Evolutionary conservation across 2,329 filamentous ascomycete genomes (phyloP).

Genomic region (Cladosporium sp.): DNA sequence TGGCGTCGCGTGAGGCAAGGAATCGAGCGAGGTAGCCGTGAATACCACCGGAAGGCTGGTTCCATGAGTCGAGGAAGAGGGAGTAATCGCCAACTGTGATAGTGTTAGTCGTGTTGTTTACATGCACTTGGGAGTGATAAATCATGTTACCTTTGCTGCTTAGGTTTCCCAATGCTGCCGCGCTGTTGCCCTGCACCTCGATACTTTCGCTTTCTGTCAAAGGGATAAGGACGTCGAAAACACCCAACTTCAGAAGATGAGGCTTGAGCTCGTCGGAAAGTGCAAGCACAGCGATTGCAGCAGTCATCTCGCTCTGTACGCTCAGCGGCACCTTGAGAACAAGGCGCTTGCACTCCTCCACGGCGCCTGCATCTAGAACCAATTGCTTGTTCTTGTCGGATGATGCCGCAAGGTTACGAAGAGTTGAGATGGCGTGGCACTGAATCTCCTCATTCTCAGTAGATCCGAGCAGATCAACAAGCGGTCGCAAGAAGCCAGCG

Average conservation of each 20-base stretch:
- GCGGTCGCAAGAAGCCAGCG: constrained; percentile 87
- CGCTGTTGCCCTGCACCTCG: constrained; percentile 97
- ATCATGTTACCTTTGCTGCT: constrained; percentile 82
- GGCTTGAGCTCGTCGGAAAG: constrained; percentile 94
- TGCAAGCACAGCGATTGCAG: constrained; percentile 94
- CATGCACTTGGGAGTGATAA: constrained; percentile 27
- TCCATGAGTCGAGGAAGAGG: constrained; percentile 94
- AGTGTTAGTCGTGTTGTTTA: constrained; percentile 28
- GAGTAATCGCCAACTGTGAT: constrained; percentile 85
- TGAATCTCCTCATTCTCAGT: constrained; percentile 99
- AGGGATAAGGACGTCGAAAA: constrained; percentile 95
- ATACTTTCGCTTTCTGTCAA: constrained; percentile 94
- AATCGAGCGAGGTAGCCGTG: constrained; percentile 94
- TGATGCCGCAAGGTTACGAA: constrained; percentile 92
- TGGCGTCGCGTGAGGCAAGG: constrained; percentile 89
- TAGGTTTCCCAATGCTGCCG: constrained; percentile 89
- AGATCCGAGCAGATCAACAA: constrained; percentile 90
- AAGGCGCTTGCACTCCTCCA: constrained; percentile 97
- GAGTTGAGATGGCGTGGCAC: constrained; percentile 95
- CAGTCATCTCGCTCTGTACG: constrained; percentile 98
- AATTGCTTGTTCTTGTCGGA: constrained; percentile 97
- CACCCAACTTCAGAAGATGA: constrained; percentile 83
- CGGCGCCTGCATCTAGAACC: constrained; percentile 93
- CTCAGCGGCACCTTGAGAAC: constrained; percentile 90
- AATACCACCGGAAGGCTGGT: constrained; percentile 86